phyloP scores from a whole-genome alignment of 768 basidiomycete species.

The Hericium rajendrae region DNA sequence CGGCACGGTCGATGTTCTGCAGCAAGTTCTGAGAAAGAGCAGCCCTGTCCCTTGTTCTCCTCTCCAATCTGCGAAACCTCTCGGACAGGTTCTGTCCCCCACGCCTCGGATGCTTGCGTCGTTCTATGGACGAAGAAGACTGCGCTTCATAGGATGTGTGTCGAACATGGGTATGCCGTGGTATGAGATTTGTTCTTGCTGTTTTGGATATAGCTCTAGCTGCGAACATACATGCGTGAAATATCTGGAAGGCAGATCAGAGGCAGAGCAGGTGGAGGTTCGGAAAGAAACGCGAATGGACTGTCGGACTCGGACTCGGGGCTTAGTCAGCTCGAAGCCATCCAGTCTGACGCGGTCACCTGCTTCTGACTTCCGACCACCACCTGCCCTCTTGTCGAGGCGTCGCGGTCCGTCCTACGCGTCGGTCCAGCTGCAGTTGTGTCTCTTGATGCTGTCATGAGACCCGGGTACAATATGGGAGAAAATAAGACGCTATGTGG shows the following conservation, averaged over 20 bases:
- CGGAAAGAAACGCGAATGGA: not conserved
- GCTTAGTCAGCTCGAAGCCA: not conserved
- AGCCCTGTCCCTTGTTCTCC: conserved; percentile 36
- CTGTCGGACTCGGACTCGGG: not conserved
- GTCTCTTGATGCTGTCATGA: not conserved
- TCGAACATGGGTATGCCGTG: not conserved
- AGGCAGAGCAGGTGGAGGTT: not conserved
- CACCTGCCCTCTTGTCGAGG: not conserved
- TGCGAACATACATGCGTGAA: not conserved
- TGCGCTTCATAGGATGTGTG: not conserved
- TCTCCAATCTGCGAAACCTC: conserved; percentile 48
- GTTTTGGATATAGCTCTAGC: not conserved
- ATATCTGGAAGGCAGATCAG: not conserved
- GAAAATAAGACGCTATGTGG: too few species aligned
- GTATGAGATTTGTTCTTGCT: not conserved
- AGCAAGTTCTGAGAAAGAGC: conserved; percentile 21
- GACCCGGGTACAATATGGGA: not conserved
- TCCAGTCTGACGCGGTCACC: not conserved
- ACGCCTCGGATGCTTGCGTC: conserved; percentile 19
- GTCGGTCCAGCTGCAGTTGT: conserved; percentile 3
- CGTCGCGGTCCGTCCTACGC: too few species aligned
- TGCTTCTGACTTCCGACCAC: not conserved
- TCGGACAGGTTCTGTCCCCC: conserved; percentile 55
- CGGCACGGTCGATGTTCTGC: conserved; percentile 7
- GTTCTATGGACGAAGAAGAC: not conserved